Base-by-base conservation (phyloP, 2,329 filamentous ascomycete species). In the Fusarium sp. region DNA sequence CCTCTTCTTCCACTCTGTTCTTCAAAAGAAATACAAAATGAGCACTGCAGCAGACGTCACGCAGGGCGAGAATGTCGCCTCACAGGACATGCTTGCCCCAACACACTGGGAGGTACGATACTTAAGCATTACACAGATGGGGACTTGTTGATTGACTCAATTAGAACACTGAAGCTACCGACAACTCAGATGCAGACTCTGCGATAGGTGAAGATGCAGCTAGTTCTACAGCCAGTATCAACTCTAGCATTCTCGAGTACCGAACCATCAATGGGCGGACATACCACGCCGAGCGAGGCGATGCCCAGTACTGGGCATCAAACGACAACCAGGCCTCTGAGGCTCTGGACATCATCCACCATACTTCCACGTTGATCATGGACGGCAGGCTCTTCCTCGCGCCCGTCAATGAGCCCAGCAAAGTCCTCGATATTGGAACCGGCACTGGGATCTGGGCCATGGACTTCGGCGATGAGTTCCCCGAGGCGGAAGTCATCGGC, bases 401-500 rank as follows among this genome's bases (percentile, higher is more conserved):
- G 0, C 72, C 72, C 5, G 30, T 74, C 3, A 28, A 68, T 4
- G 12, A 28, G 1, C 24, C 63, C 3, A 35, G 42, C 12, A 74
- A 72, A 12, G 68, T 70, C 4, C 71, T 74, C 1, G 71, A 74
- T 10, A 56, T 74, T 13, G 71, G 71, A 8, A 74, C 71, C 1
- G 71, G 71, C 7, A 74, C 71, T 2, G 71, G 71, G 0, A 74
- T 88, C 48, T 89, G 87, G 88, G 85, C 87, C 16, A 78, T 72
- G 73, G 89, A 89, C 67, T 78, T 82, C 57, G 79, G 82, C 71
- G 78, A 87, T 58, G 72, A 83, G n/a, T 85, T 85, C 39, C 86
- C 86, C 7, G 76, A 82, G 68, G 84, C 78, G 56, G 82, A 77
- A 80, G 87, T 79, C 6, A 83, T 83, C 30, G 88, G 88, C 45